Evolutionary conservation across 2,329 filamentous ascomycete species (phyloP), one percentile per base, ranked within the genome.

Genomic region (Epichloe gansuensis): DNA sequence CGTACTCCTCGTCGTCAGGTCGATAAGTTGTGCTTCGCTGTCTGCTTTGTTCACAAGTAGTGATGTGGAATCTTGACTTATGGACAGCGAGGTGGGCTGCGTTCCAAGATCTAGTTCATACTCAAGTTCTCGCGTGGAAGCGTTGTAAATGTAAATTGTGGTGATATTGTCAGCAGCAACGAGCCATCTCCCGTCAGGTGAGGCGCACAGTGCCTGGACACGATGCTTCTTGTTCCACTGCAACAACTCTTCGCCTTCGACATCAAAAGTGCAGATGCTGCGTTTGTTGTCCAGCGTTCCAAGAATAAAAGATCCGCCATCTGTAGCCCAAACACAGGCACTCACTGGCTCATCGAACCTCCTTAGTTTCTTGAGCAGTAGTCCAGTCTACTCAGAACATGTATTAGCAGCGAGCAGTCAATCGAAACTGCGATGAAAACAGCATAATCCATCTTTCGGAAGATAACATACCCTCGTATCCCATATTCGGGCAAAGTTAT

Each of bases 331-430:
- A n/a, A 87, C 85, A 54, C 89, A 94, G 52, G 86, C 84, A 45
- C 87, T 95, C 39, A 95, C 87, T 0, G 89, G 87, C 60, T 95
- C 85, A n/a, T 78, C 76, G 60, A 93, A 90, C 47, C 82, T 77
- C 49, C 81, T 76, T 15, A 91, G 75, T 8, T 74, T 79, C 51
- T 80, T 75, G 41, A 88, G 71, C 44, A 82, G 72, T 40, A 71
- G 69, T 0, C 87, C 87, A 5, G 77, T 80, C 81, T 89, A 40
- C 11, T 9, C 5, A 42, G n/a, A 15, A 7, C 17, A 27, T 38
- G 48, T 44, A 5, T 49, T 31, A 31, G 27, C 27, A 31, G 27
- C 8, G 9, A 31, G 27, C 27, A 11, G 27, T 31, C 27, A 31
- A 31, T 31, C 27, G 27, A 11, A 9, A 9, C 27, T 11, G 5